A percentile compares a stretch with the other conserved stretches of the same genome.
Conservation (phyloP, 768 basidiomycete species). For the Dendrothele bispora region DNA sequence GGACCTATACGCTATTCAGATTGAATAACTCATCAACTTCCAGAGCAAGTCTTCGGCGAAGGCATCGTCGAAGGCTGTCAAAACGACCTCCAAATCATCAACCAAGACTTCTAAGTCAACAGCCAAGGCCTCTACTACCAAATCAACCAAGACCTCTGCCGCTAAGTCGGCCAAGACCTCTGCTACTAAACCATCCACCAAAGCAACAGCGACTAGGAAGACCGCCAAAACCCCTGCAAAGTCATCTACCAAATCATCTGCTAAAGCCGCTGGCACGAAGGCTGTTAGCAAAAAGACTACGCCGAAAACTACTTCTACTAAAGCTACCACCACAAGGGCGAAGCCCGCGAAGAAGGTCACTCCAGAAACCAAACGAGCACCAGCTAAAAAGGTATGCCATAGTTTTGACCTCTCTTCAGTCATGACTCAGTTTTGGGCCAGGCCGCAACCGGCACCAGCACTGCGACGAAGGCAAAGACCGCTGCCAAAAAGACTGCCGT, state of each 20-base stretch:
- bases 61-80: too few relatives aligned
- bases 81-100: too few relatives aligned
- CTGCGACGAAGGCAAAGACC: conserved; percentile 22
- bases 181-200: conserved; percentile 23
- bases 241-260: conserved; percentile 23
- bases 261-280: conserved; percentile 21
- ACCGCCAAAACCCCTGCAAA: conserved; percentile 16
- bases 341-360: neutral
- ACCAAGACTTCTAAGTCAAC: conserved; percentile 14
- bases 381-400: conserved; percentile 2
- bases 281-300: conserved; percentile 3
- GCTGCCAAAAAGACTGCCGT: conserved; percentile 20
- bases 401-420: too few relatives aligned
- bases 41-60: conserved; percentile 20
- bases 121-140: conserved; percentile 11
- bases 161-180: conserved; percentile 18
- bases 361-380: neutral
- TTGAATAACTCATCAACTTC: conserved; percentile 5
- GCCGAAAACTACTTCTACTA: conserved; percentile 2
- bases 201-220: conserved; percentile 19
- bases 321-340: conserved; percentile 1
- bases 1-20: conserved; percentile 33
- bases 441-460: conserved; percentile 40
- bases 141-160: neutral
- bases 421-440: too few relatives aligned